phyloP scores from a whole-genome alignment of 768 basidiomycete species.

The Saitozyma sp. region DNA sequence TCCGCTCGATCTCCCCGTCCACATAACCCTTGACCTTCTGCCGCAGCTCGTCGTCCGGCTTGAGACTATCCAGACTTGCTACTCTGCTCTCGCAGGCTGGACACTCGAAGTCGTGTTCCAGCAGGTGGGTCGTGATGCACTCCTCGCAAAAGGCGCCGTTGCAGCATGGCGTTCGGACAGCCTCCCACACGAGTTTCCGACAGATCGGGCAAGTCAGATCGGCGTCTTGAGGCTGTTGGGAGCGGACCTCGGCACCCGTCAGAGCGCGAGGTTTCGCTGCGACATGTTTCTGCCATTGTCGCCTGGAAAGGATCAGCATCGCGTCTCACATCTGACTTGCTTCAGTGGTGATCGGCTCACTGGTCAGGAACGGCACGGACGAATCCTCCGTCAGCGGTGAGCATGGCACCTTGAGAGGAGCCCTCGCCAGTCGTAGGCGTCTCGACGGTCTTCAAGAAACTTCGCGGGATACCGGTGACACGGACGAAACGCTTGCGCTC shows the following conservation, averaged over 20 bases:
- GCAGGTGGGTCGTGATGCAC: conserved; percentile 88
- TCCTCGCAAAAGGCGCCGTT: conserved; percentile 90
- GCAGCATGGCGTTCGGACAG: conserved; percentile 94
- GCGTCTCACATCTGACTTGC: background rate
- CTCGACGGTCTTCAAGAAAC: conserved; percentile 94
- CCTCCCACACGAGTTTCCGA: conserved; percentile 88
- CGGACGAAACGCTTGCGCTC: conserved; percentile 93
- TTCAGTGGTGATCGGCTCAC: conserved; percentile 59
- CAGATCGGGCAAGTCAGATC: conserved; percentile 81
- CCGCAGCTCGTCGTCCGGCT: conserved; percentile 75
- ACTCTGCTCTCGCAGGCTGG: conserved; percentile 87
- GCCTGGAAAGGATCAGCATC: conserved; percentile 58
- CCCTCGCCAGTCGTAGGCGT: conserved; percentile 58
- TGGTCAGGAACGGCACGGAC: conserved; percentile 95
- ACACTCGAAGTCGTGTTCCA: conserved; percentile 93
- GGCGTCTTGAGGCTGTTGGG: conserved; percentile 71
- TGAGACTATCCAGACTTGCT: conserved; percentile 80
- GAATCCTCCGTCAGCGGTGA: conserved; percentile 96
- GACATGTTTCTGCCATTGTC: conserved; percentile 87
- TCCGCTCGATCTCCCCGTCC: conserved; percentile 57
- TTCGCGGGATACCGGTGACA: conserved; percentile 96
- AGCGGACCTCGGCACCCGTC: conserved; percentile 84
- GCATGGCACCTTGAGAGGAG: conserved; percentile 83
- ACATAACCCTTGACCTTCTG: conserved; percentile 79
- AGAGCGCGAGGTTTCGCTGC: conserved; percentile 66